A percentile compares a stretch with the other conserved stretches of the same genome.
Evolutionary conservation across 306 rosid genomes (phyloP).

Genomic region (Pyrus communis): DNA sequence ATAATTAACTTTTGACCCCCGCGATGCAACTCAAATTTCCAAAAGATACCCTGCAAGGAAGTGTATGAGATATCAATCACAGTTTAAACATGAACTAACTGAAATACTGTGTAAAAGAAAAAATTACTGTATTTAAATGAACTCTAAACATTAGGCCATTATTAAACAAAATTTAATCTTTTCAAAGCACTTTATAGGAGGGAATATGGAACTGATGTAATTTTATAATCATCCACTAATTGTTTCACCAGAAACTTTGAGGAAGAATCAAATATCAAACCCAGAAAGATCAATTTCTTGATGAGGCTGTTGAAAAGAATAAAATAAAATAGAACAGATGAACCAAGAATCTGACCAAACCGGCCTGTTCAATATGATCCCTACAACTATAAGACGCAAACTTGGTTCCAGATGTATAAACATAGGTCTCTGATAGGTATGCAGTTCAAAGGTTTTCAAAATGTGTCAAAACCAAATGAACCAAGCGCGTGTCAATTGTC

Average conservation of each 20-base stretch:
- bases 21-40: constrained; percentile 83
- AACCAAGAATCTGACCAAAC: background rate
- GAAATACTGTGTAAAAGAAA: background rate
- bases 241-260: background rate
- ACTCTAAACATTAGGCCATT: background rate
- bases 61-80: constrained; percentile 4
- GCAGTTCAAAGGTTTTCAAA: background rate
- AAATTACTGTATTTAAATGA: background rate
- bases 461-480: background rate
- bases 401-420: background rate
- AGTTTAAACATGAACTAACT: background rate
- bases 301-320: background rate
- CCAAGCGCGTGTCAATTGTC: background rate
- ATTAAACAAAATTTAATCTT: background rate
- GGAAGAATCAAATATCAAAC: background rate
- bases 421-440: background rate
- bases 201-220: background rate
- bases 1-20: constrained; percentile 84
- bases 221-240: background rate
- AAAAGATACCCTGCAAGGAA: constrained; percentile 67
- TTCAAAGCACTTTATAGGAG: background rate
- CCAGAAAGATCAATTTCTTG: background rate
- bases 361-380: background rate
- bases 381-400: background rate
- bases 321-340: background rate